Conservation (phyloP, 2,329 filamentous ascomycete species). For the Diaporthe citrichinensis region DNA sequence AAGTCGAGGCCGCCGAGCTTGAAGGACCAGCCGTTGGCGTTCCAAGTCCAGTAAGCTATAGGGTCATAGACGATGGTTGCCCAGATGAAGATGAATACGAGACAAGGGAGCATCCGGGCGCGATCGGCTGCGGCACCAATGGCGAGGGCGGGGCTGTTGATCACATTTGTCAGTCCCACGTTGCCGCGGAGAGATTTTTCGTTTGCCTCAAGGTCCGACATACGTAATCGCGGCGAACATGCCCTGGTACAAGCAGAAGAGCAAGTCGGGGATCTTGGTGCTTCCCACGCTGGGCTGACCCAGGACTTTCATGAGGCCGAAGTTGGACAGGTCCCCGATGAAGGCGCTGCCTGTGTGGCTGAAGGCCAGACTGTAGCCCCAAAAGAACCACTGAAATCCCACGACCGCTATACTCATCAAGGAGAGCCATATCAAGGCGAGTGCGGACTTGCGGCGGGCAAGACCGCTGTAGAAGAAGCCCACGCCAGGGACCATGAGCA, state of each 20-base stretch:
- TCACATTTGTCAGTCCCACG: conserved; percentile 1
- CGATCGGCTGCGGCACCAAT: conserved; percentile 74
- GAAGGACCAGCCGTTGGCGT: conserved; percentile 79
- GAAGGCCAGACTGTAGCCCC: conserved; percentile 90
- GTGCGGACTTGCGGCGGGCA: conserved; percentile 88
- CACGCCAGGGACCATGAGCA: conserved; percentile 94
- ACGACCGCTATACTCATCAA: conserved; percentile 85
- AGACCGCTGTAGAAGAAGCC: conserved; percentile 96
- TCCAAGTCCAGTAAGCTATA: conserved; percentile 85
- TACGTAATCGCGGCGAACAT: conserved; percentile 93
- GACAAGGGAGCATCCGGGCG: conserved; percentile 71
- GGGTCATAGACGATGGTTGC: conserved; percentile 80
- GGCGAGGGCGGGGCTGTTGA: conserved; percentile 65
- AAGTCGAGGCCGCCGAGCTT: conserved; percentile 80
- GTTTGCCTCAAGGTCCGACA: neutral
- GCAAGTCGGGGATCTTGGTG: conserved; percentile 80
- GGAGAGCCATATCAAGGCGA: conserved; percentile 88
- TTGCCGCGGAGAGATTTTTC: neutral
- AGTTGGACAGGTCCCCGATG: conserved; percentile 85
- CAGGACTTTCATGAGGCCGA: conserved; percentile 84
- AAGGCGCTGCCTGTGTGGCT: conserved; percentile 83
- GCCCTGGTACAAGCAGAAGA: conserved; percentile 89
- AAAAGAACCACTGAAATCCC: conserved; percentile 96
- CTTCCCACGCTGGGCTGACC: conserved; percentile 82
- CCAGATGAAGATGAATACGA: conserved; percentile 80